phyloP scores from a whole-genome alignment of 768 basidiomycete species.

The Rhizopogon sp. region DNA sequence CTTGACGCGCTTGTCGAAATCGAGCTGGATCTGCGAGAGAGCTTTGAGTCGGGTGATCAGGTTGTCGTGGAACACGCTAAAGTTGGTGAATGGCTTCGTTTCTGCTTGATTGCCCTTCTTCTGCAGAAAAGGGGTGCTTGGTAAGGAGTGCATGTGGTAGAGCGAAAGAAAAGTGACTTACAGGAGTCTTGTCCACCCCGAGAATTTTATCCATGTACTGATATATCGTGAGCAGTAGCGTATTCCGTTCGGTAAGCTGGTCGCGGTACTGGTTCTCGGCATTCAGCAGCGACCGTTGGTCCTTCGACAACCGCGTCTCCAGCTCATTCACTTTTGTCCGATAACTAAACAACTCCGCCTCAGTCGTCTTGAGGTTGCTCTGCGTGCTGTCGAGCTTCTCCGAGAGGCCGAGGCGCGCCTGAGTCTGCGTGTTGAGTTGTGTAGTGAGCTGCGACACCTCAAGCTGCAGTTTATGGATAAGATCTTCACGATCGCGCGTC shows the following conservation, averaged over 20 bases:
- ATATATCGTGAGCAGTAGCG: slow-evolving; percentile 85
- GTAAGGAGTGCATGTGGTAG: neutral
- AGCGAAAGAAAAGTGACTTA: slow-evolving; percentile 34
- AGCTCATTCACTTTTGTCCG: slow-evolving; percentile 66
- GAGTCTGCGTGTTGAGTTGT: slow-evolving; percentile 80
- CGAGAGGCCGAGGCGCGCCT: slow-evolving; percentile 77
- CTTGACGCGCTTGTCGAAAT: slow-evolving; percentile 83
- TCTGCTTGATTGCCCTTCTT: slow-evolving; percentile 74
- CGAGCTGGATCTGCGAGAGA: slow-evolving; percentile 75
- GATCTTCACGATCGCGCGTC: slow-evolving; percentile 63
- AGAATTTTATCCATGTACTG: slow-evolving; percentile 94
- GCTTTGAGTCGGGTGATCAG: slow-evolving; percentile 83
- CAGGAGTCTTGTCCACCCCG: slow-evolving; percentile 82
- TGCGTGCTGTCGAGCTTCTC: slow-evolving; percentile 85
- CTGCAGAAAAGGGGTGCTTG: slow-evolving; percentile 29
- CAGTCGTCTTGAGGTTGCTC: slow-evolving; percentile 55
- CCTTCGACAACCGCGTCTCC: slow-evolving; percentile 77
- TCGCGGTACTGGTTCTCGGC: slow-evolving; percentile 84
- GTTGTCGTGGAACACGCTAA: slow-evolving; percentile 91
- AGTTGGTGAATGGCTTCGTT: slow-evolving; percentile 92
- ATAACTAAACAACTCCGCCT: slow-evolving; percentile 57
- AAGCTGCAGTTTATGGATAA: slow-evolving; percentile 69
- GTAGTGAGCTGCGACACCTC: slow-evolving; percentile 78
- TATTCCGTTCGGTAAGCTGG: slow-evolving; percentile 91
- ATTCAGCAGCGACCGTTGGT: slow-evolving; percentile 64